phyloP scores from a whole-genome alignment of 306 rosid species.

The Elaeagnus macrophylla region DNA sequence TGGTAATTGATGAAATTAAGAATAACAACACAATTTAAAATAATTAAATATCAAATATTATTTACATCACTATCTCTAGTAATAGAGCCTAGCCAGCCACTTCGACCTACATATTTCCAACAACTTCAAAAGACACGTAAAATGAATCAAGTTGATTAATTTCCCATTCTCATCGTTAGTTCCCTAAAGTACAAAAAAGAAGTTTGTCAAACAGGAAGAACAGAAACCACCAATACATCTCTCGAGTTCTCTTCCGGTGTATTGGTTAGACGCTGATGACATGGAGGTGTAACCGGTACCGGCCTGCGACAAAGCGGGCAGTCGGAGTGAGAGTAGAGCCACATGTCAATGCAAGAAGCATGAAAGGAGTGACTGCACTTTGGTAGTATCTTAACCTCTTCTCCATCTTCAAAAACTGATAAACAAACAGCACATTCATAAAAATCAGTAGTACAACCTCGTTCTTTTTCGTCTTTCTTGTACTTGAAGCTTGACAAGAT shows the following conservation, averaged over 20 bases:
- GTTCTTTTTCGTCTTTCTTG: conserved; percentile 39
- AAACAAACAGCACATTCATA: conserved; percentile 69
- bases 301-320: conserved; percentile 86
- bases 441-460: not conserved
- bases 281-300: conserved; percentile 26
- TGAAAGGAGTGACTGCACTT: conserved; percentile 72
- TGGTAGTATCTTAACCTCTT: conserved; percentile 66
- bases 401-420: conserved; percentile 80
- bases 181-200: not conserved
- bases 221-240: conserved; percentile 17
- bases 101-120: not conserved
- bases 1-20: too few relatives aligned
- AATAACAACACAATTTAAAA: too few relatives aligned
- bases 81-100: not conserved
- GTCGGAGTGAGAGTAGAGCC: conserved; percentile 84
- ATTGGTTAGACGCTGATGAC: conserved; percentile 11
- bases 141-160: too few relatives aligned
- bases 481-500: conserved; percentile 63
- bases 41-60: too few relatives aligned
- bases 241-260: conserved; percentile 26
- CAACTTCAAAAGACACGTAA: not conserved
- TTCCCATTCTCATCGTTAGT: not conserved
- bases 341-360: conserved; percentile 74
- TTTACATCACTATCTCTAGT: too few relatives aligned
- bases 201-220: conserved; percentile 8